Conservation (phyloP, 208 protist genomes). For the Leishmania martiniquensis region DNA sequence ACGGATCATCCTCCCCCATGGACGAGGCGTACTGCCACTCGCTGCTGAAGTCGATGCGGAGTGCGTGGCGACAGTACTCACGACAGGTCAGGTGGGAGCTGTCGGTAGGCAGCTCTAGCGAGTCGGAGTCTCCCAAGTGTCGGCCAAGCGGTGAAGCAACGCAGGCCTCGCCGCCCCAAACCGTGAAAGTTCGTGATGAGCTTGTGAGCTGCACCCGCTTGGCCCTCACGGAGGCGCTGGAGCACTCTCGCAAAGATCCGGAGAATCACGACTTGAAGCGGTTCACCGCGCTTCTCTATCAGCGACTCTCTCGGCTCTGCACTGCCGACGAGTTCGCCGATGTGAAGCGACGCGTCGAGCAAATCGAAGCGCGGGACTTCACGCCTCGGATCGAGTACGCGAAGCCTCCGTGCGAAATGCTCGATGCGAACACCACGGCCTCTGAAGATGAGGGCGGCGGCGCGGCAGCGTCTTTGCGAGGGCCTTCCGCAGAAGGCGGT, state of each 20-base stretch:
- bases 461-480: not conserved
- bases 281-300: constrained; percentile 64
- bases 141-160: not conserved
- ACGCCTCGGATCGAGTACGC: constrained; percentile 39
- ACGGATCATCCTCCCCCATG: constrained; percentile 24
- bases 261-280: constrained; percentile 39
- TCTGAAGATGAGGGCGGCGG: constrained; percentile 51
- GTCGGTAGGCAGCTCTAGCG: constrained; percentile 1
- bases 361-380: constrained; percentile 25
- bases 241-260: constrained; percentile 34
- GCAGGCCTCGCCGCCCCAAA: not conserved
- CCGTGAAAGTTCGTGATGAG: constrained; percentile 25
- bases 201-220: constrained; percentile 52
- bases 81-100: constrained; percentile 39
- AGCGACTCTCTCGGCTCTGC: constrained; percentile 52
- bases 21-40: constrained; percentile 46
- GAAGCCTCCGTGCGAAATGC: constrained; percentile 45
- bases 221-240: constrained; percentile 52
- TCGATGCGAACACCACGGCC: constrained; percentile 69
- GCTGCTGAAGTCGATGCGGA: constrained; percentile 61
- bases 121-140: not conserved
- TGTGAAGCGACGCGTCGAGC: constrained; percentile 39
- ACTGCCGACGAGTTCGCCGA: constrained; percentile 48
- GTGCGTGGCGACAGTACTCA: constrained; percentile 66
- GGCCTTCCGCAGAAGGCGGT: not conserved